Evolutionary conservation across 1,284 basidiomycete species (phyloP).

Genomic region (Agroathelia rolfsii): DNA sequence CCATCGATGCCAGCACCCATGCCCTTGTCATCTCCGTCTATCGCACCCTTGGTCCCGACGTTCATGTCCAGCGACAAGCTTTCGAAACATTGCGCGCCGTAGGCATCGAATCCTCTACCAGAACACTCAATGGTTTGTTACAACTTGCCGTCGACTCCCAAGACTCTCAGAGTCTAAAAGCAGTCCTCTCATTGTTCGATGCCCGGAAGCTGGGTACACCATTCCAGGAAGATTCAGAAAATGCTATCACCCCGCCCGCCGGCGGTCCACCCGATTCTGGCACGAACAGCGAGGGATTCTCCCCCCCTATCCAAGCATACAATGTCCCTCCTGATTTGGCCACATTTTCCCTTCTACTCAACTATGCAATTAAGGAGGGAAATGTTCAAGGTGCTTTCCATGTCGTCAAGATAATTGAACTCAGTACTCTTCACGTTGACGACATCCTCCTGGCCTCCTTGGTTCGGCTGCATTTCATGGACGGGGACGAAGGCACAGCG

Average conservation of each 20-base stretch:
- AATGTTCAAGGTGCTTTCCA: constrained; percentile 36
- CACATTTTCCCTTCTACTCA: constrained; percentile 59
- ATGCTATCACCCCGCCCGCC: constrained; percentile 22
- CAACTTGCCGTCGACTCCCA: constrained; percentile 46
- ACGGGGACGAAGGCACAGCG: constrained; percentile 36
- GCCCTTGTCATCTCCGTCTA: constrained; percentile 48
- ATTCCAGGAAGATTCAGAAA: constrained; percentile 16
- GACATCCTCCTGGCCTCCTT: constrained; percentile 39
- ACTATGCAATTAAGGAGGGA: constrained; percentile 36
- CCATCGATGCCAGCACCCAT: constrained; percentile 46
- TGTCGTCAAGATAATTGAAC: constrained; percentile 39
- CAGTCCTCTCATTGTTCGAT: constrained; percentile 42
- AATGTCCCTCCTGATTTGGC: constrained; percentile 35
- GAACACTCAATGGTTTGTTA: constrained; percentile 54
- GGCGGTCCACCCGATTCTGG: constrained; percentile 15
- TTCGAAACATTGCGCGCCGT: constrained; percentile 35
- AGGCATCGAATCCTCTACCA: constrained; percentile 30
- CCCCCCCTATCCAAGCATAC: constrained; percentile 6
- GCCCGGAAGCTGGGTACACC: constrained; percentile 12
- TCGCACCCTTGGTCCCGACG: constrained; percentile 48
- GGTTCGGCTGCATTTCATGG: constrained; percentile 41
- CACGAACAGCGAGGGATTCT: constrained; percentile 5
- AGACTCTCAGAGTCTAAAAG: constrained; percentile 36
- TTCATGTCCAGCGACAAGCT: constrained; percentile 39
- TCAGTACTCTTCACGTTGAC: constrained; percentile 34